Evolutionary conservation across 352 stramenopile genomes (phyloP).

Genomic region (Globisporangium paroecandrum): DNA sequence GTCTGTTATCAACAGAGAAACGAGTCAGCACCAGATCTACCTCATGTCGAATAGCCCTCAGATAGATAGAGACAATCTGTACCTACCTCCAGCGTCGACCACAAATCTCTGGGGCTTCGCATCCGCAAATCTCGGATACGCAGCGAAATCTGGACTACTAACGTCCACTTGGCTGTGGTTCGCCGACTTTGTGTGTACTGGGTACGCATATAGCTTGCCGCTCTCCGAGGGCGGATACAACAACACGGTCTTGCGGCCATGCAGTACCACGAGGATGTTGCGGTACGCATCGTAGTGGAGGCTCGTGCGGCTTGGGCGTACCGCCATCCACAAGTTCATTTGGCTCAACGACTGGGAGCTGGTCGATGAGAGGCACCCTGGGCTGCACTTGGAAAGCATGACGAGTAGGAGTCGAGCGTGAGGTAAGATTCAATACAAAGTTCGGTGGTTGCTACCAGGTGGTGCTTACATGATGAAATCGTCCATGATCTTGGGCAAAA

Average conservation of each 20-base stretch:
- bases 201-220: constrained; percentile 49
- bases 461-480: constrained; percentile 51
- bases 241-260: constrained; percentile 65
- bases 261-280: constrained; percentile 72
- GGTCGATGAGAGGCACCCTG: constrained; percentile 27
- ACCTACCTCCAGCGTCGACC: constrained; percentile 43
- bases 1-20: constrained; percentile 26
- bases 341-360: constrained; percentile 42
- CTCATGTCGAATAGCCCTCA: not conserved
- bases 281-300: constrained; percentile 84
- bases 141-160: constrained; percentile 28
- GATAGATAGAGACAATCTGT: not conserved
- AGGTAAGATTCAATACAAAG: constrained; percentile 6
- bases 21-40: not conserved
- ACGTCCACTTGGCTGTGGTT: constrained; percentile 77
- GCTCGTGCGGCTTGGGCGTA: constrained; percentile 49
- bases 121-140: constrained; percentile 31
- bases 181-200: constrained; percentile 63
- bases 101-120: constrained; percentile 30
- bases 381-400: constrained; percentile 24
- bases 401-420: not conserved
- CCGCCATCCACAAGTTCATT: constrained; percentile 85
- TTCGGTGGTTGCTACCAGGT: not conserved
- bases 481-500: constrained; percentile 53
- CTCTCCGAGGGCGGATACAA: constrained; percentile 65